A percentile compares a stretch with the other conserved stretches of the same genome.
Conservation (phyloP, 2,329 filamentous ascomycete species). For the Ophiocordyceps sinensis region DNA sequence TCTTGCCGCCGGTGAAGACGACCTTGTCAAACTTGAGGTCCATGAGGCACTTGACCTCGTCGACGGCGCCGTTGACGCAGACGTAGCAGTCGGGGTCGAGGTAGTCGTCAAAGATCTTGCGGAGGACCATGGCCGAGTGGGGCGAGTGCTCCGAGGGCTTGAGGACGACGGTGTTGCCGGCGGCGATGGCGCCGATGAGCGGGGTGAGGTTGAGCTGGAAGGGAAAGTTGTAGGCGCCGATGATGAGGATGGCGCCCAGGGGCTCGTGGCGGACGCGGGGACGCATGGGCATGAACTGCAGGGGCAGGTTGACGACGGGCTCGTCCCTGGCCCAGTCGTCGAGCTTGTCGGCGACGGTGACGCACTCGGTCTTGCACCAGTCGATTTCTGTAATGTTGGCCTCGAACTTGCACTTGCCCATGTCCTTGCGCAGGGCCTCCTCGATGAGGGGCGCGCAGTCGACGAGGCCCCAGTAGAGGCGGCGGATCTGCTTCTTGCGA, state of each 20-base stretch:
- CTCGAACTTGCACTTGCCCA: constrained; percentile 68
- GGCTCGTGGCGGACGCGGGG: constrained; percentile 79
- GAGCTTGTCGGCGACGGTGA: constrained; percentile 65
- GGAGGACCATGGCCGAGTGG: constrained; percentile 60
- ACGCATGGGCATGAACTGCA: constrained; percentile 53
- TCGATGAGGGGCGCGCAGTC: constrained; percentile 62
- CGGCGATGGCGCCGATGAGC: constrained; percentile 77
- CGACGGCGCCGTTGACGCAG: constrained; percentile 66
- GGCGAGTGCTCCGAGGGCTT: constrained; percentile 84
- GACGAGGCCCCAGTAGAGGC: constrained; percentile 84
- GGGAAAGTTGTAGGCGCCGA: constrained; percentile 91
- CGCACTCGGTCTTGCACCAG: constrained; percentile 68
- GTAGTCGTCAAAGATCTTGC: constrained; percentile 59
- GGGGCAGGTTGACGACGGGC: constrained; percentile 50
- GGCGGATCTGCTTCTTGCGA: constrained; percentile 73
- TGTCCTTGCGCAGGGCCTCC: constrained; percentile 63
- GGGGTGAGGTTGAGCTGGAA: constrained; percentile 67
- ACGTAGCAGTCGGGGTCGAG: constrained; percentile 67
- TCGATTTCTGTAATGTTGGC: constrained; percentile 58
- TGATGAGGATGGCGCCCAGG: constrained; percentile 67
- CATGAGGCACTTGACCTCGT: constrained; percentile 69
- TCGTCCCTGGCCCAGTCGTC: constrained; percentile 77
- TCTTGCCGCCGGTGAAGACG: constrained; percentile 76
- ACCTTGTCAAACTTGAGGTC: constrained; percentile 96
- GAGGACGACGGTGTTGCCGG: constrained; percentile 76